These are phyloP conservation scores for Cercospora zeina DNA, from an alignment of 2,329 filamentous ascomycete species.

Conservation along the genomic window DNA sequence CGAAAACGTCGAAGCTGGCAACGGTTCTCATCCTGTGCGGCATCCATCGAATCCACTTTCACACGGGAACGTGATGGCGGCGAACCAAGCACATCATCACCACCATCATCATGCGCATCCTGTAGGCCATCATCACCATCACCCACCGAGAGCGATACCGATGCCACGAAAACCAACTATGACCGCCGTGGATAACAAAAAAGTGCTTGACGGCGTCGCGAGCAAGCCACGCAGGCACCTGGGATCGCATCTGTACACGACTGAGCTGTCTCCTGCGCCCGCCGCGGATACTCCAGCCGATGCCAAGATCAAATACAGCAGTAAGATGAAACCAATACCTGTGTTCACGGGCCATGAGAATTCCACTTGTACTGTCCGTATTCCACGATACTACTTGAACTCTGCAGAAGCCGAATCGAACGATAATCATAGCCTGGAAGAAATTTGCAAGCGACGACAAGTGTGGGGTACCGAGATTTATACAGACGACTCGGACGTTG, in stretches of 20 bases:
- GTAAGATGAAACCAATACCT: conserved; percentile 70
- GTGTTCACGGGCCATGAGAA: conserved; percentile 78
- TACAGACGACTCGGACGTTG: conserved; percentile 90
- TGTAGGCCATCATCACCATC: conserved; percentile 43
- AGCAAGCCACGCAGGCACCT: conserved; percentile 74
- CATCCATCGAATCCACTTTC: conserved; percentile 37
- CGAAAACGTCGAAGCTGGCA: conserved; percentile 18
- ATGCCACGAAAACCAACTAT: conserved; percentile 62
- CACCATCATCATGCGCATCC: conserved; percentile 43
- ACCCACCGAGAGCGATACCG: conserved; percentile 38
- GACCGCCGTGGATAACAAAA: conserved; percentile 65
- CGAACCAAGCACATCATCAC: conserved; percentile 32
- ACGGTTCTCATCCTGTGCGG: conserved; percentile 31
- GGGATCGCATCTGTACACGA: conserved; percentile 79
- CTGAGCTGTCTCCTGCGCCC: conserved; percentile 56
- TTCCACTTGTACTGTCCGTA: conserved; percentile 84
- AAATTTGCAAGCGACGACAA: conserved; percentile 76
- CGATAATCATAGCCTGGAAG: conserved; percentile 65
- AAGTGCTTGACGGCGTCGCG: conserved; percentile 70
- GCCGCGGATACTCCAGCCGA: conserved; percentile 43
- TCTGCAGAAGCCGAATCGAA: conserved; percentile 23
- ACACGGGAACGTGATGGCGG: conserved; percentile 34
- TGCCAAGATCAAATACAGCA: conserved; percentile 59
- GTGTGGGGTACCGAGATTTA: conserved; percentile 95
- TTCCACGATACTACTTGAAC: conserved; percentile 73